phyloP scores from a whole-genome alignment of 176 grass and related monocot genomes.

The Bothriochloa decipiens region DNA sequence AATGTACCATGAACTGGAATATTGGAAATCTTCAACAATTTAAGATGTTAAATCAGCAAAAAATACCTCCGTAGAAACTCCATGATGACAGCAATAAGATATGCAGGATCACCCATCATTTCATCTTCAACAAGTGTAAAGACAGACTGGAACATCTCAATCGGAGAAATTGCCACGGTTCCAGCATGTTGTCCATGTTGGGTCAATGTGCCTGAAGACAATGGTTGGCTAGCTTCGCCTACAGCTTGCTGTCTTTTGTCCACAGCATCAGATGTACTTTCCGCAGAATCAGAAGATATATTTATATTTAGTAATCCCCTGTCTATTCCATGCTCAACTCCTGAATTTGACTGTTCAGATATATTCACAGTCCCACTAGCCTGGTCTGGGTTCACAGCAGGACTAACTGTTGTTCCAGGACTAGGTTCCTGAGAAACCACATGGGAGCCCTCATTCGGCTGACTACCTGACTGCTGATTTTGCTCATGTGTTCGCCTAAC shows the following conservation, averaged over 20 bases:
- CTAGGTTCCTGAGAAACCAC: conserved; percentile 37
- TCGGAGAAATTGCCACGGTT: conserved; percentile 74
- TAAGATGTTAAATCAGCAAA: conserved; percentile 25
- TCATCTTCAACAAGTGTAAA: conserved; percentile 91
- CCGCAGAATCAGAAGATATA: conserved; percentile 65
- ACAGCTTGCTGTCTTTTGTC: conserved; percentile 49
- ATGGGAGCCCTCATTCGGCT: conserved; percentile 36
- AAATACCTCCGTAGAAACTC: conserved; percentile 84
- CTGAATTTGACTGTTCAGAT: conserved; percentile 45
- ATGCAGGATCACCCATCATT: conserved; percentile 87
- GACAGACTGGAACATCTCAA: conserved; percentile 83
- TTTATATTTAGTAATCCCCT: conserved; percentile 43
- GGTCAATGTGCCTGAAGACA: conserved; percentile 56
- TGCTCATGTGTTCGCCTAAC: conserved; percentile 56
- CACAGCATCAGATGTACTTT: conserved; percentile 38
- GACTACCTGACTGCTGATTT: conserved; percentile 54
- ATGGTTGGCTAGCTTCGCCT: conserved; percentile 54
- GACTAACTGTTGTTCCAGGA: conserved; percentile 33
- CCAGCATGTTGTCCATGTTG: conserved; percentile 57
- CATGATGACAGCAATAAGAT: conserved; percentile 76
- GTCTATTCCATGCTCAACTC: conserved; percentile 39
- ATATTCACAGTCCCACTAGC: conserved; percentile 36
- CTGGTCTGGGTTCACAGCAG: conserved; percentile 43
- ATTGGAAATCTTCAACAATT: too few species aligned
- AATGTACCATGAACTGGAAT: too few species aligned